A percentile compares a stretch with the other conserved stretches of the same genome.
These are phyloP conservation scores for Hypoxylon fragiforme DNA, from an alignment of 495 filamentous ascomycete genomes.

Conservation along the genomic window DNA sequence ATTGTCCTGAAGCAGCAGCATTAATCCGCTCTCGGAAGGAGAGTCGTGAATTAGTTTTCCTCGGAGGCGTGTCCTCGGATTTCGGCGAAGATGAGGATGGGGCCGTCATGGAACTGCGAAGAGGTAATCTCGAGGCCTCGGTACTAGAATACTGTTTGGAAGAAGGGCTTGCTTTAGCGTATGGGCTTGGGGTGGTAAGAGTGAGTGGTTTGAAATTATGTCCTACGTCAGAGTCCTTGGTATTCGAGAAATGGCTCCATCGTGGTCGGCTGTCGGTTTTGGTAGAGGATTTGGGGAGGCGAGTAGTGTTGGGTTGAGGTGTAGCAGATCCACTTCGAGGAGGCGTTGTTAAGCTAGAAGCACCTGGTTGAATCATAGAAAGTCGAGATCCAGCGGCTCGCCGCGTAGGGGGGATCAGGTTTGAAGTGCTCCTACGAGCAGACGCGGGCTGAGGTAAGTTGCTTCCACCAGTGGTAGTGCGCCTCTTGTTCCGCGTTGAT, in stretches of 20 bases:
- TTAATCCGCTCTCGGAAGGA: constrained; percentile 55
- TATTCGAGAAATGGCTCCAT: constrained; percentile 79
- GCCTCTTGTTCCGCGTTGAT: constrained; percentile 44
- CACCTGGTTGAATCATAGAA: constrained; percentile 40
- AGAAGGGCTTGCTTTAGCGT: constrained; percentile 53
- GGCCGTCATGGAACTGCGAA: constrained; percentile 51
- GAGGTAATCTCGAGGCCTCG: constrained; percentile 47
- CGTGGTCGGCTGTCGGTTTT: constrained; percentile 65
- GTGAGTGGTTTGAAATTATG: constrained; percentile 70
- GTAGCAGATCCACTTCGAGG: constrained; percentile 56
- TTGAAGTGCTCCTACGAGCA: constrained; percentile 34
- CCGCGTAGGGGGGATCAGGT: constrained; percentile 35
- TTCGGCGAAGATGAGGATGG: constrained; percentile 46
- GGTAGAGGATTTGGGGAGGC: constrained; percentile 52
- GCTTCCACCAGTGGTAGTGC: constrained; percentile 44
- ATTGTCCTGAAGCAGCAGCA: constrained; percentile 39
- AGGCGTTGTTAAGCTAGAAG: constrained; percentile 45
- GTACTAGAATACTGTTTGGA: constrained; percentile 42
- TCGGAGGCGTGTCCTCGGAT: constrained; percentile 44
- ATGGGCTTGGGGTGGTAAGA: constrained; percentile 64
- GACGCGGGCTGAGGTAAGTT: constrained; percentile 48
- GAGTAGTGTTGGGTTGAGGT: constrained; percentile 59
- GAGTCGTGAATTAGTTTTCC: constrained; percentile 39
- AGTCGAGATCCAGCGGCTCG: constrained; percentile 36
- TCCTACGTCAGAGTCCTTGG: constrained; percentile 65